Evolutionary conservation across 495 filamentous ascomycete genomes (phyloP).

Genomic region (Penicillium fimorum): DNA sequence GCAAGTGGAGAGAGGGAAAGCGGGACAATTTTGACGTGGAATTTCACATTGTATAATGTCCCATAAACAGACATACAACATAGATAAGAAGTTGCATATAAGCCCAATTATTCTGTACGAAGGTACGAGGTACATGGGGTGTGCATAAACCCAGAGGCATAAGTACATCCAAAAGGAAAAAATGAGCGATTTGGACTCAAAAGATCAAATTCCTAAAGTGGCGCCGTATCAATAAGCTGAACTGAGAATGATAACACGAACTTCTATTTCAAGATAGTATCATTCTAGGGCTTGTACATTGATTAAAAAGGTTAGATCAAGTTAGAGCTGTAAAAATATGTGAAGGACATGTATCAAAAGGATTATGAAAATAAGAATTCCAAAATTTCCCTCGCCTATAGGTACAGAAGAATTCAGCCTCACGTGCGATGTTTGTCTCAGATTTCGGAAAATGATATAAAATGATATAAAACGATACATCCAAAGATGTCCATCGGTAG

Average conservation of each 20-base stretch:
- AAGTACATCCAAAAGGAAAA: no score
- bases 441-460: no score
- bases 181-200: not conserved
- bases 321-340: no score
- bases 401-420: no score
- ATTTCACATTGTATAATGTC: not conserved
- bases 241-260: not conserved
- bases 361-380: no score
- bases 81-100: slow-evolving; percentile 1
- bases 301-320: not conserved
- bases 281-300: not conserved
- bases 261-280: slow-evolving; percentile 7
- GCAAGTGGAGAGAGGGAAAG: slow-evolving; percentile 13
- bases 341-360: no score
- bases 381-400: no score
- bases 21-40: slow-evolving; percentile 4
- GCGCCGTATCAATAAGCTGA: not conserved
- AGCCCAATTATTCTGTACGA: not conserved
- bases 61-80: not conserved
- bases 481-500: no score
- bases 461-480: no score
- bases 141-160: no score
- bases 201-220: not conserved
- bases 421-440: no score
- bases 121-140: not conserved